A percentile compares a stretch with the other conserved stretches of the same genome.
Conservation (phyloP, 495 filamentous ascomycete genomes). For the Podospora bellae-mahoneyi region DNA sequence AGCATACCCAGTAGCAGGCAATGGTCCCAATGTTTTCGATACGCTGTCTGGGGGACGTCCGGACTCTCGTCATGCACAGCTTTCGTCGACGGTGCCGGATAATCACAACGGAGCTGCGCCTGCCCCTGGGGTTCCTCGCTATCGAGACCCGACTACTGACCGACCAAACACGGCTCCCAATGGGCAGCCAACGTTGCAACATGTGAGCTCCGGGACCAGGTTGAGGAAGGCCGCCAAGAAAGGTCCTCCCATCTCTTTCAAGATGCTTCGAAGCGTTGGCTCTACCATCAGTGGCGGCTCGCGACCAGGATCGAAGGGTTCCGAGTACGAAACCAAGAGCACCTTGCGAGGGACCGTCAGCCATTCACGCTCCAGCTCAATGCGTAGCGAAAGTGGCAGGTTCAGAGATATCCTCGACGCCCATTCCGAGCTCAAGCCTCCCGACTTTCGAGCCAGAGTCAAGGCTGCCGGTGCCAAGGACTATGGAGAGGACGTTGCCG, state of each 20-base stretch:
- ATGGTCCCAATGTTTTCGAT: conserved; percentile 30
- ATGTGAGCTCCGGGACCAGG: conserved; percentile 8
- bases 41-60: conserved; percentile 30
- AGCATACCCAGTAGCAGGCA: conserved; percentile 32
- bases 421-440: conserved; percentile 46
- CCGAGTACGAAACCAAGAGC: conserved; percentile 9
- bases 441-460: conserved; percentile 43
- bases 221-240: conserved; percentile 18
- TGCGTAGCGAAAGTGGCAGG: conserved; percentile 21
- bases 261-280: conserved; percentile 13
- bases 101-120: conserved; percentile 28
- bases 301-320: conserved; percentile 21
- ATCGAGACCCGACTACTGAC: conserved; percentile 25
- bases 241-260: conserved; percentile 32
- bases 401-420: conserved; percentile 53
- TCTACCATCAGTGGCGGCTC: conserved; percentile 6
- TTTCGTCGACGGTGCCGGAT: conserved; percentile 13
- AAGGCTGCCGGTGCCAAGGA: conserved; percentile 46
- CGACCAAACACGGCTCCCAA: conserved; percentile 43
- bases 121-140: conserved; percentile 31
- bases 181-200: conserved; percentile 12
- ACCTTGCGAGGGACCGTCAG: background rate
- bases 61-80: conserved; percentile 27
- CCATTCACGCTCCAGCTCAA: conserved; percentile 24
- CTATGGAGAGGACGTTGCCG: conserved; percentile 56